Conservation (phyloP, 2,329 filamentous ascomycete genomes). For the Exophiala sp. region DNA sequence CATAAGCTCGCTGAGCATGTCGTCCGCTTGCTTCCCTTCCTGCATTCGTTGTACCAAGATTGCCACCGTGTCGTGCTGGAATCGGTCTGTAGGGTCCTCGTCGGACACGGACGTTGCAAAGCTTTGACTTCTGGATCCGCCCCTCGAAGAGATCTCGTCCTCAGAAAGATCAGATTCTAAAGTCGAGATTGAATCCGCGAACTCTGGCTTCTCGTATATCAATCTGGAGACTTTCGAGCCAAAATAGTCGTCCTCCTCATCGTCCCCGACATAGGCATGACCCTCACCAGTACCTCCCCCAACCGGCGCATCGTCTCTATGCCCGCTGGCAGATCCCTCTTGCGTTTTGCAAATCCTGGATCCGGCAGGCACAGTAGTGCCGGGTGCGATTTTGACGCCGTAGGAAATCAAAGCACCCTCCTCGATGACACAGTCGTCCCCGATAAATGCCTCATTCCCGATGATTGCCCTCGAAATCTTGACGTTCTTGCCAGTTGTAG, state of each 20-base stretch:
- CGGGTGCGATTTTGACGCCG: conserved; percentile 52
- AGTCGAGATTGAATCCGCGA: conserved; percentile 56
- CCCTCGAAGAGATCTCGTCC: conserved; percentile 30
- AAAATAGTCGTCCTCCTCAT: conserved; percentile 61
- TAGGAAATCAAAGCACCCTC: conserved; percentile 74
- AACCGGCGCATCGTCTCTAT: conserved; percentile 50
- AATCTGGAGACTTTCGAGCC: conserved; percentile 50
- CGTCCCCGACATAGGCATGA: conserved; percentile 59
- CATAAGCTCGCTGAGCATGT: conserved; percentile 90
- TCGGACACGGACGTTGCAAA: conserved; percentile 69
- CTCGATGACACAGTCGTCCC: conserved; percentile 62
- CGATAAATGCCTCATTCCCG: conserved; percentile 65
- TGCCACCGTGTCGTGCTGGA: conserved; percentile 80
- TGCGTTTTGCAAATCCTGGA: conserved; percentile 20
- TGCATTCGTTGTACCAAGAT: conserved; percentile 83
- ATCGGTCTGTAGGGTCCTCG: conserved; percentile 52
- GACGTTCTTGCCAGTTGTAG: conserved; percentile 67
- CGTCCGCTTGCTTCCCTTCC: conserved; percentile 64
- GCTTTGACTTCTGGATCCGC: conserved; percentile 59
- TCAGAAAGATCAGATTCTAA: conserved; percentile 52
- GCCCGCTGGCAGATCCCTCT: conserved; percentile 9
- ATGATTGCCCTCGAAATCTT: conserved; percentile 68
- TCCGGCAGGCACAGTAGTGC: conserved; percentile 29
- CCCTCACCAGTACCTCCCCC: conserved; percentile 53
- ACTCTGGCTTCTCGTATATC: conserved; percentile 49